These are phyloP conservation scores for Albizia julibrissin DNA, from an alignment of 306 rosid species.

Conservation along the genomic window DNA sequence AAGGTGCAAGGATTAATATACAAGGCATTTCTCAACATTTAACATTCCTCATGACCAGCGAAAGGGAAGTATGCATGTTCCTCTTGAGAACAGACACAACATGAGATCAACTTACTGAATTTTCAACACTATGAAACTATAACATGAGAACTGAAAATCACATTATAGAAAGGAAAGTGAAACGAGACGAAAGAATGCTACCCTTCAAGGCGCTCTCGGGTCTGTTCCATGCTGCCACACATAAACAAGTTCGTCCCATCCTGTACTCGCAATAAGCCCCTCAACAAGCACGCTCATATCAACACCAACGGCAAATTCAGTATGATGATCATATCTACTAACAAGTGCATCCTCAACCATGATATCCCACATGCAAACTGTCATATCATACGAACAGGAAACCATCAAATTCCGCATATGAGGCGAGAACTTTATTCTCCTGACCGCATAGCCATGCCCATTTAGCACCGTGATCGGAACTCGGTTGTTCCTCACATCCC, in stretches of 20 bases:
- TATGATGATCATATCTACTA: constrained; percentile 85
- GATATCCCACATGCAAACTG: constrained; percentile 88
- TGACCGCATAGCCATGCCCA: constrained; percentile 83
- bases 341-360: constrained; percentile 87
- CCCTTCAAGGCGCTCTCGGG: constrained; percentile 71
- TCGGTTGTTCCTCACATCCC: constrained; percentile 75
- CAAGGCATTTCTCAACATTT: constrained; percentile 1
- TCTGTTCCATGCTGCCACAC: constrained; percentile 96
- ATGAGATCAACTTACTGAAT: constrained; percentile 11
- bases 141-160: constrained; percentile 12
- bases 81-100: constrained; percentile 14
- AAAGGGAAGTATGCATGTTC: constrained; percentile 19
- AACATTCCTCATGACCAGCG: constrained; percentile 1
- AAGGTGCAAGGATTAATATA: background rate
- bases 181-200: constrained; percentile 23
- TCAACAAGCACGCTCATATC: constrained; percentile 94
- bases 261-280: constrained; percentile 88
- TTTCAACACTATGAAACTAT: constrained; percentile 17
- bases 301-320: constrained; percentile 89
- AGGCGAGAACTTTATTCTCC: constrained; percentile 80
- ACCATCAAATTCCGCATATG: constrained; percentile 63
- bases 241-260: constrained; percentile 93
- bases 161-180: background rate
- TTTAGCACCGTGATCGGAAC: constrained; percentile 71
- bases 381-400: constrained; percentile 91